A percentile compares a stretch with the other conserved stretches of the same genome.
Conservation (phyloP, 2,329 filamentous ascomycete species). For the Penicillium sp. region DNA sequence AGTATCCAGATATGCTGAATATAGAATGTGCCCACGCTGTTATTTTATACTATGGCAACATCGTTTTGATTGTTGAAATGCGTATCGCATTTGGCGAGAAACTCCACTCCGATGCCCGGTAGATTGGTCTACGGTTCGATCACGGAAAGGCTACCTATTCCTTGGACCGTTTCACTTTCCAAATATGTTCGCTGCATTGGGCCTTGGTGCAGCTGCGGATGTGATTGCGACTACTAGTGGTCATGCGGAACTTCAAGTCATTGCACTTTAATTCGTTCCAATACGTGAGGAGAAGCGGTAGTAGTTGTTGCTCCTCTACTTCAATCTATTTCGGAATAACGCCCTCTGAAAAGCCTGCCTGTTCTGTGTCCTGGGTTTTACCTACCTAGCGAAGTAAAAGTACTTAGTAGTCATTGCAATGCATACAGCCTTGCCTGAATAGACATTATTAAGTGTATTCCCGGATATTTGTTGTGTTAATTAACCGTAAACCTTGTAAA, state of each 20-base stretch:
- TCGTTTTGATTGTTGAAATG: conserved; percentile 57
- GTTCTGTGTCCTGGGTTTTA: not conserved
- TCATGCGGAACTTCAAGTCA: conserved; percentile 31
- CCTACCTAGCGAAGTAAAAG: not conserved
- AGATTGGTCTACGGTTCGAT: conserved; percentile 52
- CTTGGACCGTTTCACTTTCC: conserved; percentile 37
- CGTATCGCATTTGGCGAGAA: conserved; percentile 55
- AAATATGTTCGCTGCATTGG: conserved; percentile 37
- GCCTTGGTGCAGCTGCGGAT: conserved; percentile 35
- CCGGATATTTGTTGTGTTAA: not conserved
- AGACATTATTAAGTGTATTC: not conserved
- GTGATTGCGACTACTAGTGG: conserved; percentile 39
- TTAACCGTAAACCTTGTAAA: not conserved
- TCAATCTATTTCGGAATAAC: not conserved
- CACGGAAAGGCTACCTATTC: conserved; percentile 2
- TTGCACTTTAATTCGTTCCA: conserved; percentile 30
- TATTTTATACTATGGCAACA: conserved; percentile 52
- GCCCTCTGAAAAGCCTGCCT: no score
- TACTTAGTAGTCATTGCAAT: not conserved
- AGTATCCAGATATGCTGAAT: conserved; percentile 47
- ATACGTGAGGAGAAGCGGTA: not conserved
- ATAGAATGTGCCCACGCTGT: conserved; percentile 54
- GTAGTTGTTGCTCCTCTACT: not conserved
- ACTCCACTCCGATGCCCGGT: conserved; percentile 56
- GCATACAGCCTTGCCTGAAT: not conserved